Evolutionary conservation across 108 stramenopile genomes (phyloP), one percentile per base, ranked within the genome.

Genomic region (Cylindrotheca fusiformis): DNA sequence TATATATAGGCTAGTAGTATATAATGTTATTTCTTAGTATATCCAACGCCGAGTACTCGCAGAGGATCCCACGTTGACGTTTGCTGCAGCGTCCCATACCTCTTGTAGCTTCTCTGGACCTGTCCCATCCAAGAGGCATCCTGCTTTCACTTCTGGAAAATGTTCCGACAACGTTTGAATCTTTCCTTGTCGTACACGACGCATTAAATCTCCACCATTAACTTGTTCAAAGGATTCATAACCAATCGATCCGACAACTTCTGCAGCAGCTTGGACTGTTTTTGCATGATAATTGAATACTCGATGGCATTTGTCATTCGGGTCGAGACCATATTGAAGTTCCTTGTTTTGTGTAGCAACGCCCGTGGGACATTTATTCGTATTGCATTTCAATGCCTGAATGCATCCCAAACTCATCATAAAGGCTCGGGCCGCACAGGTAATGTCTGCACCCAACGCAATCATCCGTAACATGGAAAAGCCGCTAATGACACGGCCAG

Each of bases 321-420:
- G 73, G 77, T 88, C 75, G 22, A 90, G 71, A 17, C 86, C 88
- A 26, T 60, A 64, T 51, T 60, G 80, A 18, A 95, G 65, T 3
- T 80, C 75, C 8, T 52, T 52, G 67, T 93, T 71, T 61, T 85
- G 84, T 0, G 92, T 95, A 2, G 95, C 80, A 26, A 95, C 86
- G 1, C 94, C 94, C 4, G 94, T 95, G 0, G 94, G 94, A 76
- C 94, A 95, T 23, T 71, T 85, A 69, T 95, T 95, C 12, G 90
- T 81, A 58, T 90, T 85, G 64, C 94, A 95, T 67, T 95, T 95
- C 44, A 95, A 75, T 24, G 94, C 91, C 68, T 93, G 91, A 48
- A 95, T 91, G 50, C 94, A 95, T 18, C 94, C 94, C 6, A 95
- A 53, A 3, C 71, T 67, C 60, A 95, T 75, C 74, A 95, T 72